These are phyloP conservation scores for Mariannaea elegans DNA, from an alignment of 2,329 filamentous ascomycete species.

Conservation along the genomic window DNA sequence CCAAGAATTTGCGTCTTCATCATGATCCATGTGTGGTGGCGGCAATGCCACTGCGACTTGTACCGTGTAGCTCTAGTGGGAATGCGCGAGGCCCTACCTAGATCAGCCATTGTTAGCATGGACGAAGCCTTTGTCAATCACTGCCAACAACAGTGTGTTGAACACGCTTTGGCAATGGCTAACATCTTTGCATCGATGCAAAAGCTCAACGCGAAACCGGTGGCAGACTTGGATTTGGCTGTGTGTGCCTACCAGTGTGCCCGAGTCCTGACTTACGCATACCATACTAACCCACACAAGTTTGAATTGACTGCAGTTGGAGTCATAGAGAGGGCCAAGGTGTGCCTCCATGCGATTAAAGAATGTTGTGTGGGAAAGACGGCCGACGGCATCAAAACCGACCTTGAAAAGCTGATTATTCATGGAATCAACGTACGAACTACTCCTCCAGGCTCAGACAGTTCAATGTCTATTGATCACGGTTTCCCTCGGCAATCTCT, in stretches of 20 bases:
- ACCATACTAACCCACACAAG: conserved; percentile 55
- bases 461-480: conserved; percentile 31
- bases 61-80: conserved; percentile 63
- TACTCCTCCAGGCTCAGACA: conserved; percentile 31
- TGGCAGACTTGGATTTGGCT: conserved; percentile 64
- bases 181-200: conserved; percentile 63
- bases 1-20: conserved; percentile 65
- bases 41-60: conserved; percentile 66
- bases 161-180: conserved; percentile 64
- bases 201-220: conserved; percentile 59
- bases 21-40: conserved; percentile 69
- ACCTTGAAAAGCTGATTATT: conserved; percentile 61
- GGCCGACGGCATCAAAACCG: conserved; percentile 55
- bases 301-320: conserved; percentile 55
- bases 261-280: conserved; percentile 60
- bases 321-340: conserved; percentile 58
- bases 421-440: conserved; percentile 49
- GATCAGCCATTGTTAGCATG: conserved; percentile 53
- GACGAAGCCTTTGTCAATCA: conserved; percentile 59
- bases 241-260: conserved; percentile 65
- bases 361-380: conserved; percentile 62
- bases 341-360: conserved; percentile 61
- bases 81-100: conserved; percentile 60
- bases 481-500: conserved; percentile 35
- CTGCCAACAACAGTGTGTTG: conserved; percentile 61